These are phyloP conservation scores for Rhododendron molle DNA, from an alignment of 148 eudicot species.

Conservation along the genomic window DNA sequence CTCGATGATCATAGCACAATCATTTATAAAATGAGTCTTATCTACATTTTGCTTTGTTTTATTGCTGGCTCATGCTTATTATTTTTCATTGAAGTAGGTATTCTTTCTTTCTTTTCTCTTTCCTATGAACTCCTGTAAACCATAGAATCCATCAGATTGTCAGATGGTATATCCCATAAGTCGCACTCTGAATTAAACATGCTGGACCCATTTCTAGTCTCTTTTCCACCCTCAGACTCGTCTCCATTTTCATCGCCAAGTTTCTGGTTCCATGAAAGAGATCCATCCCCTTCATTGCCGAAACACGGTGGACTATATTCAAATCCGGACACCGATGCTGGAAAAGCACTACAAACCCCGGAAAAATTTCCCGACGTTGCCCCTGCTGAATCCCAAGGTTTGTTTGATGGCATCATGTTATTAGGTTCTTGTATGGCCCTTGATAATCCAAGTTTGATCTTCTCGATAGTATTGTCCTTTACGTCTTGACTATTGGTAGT, in stretches of 20 bases:
- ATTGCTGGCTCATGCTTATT: constrained; percentile 24
- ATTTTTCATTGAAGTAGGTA: constrained; percentile 15
- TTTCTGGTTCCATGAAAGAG: constrained; percentile 69
- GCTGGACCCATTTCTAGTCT: constrained; percentile 37
- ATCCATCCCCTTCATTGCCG: constrained; percentile 49
- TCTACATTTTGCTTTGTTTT: constrained; percentile 24
- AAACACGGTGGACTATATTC: constrained; percentile 42
- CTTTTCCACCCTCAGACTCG: constrained; percentile 43
- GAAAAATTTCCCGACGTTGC: constrained; percentile 21
- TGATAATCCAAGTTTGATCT: constrained; percentile 68
- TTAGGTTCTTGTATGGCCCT: constrained; percentile 75
- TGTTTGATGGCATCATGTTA: constrained; percentile 36
- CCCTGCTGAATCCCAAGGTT: constrained; percentile 56
- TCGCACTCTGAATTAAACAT: constrained; percentile 64
- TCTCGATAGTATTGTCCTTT: constrained; percentile 58
- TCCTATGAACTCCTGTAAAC: constrained; percentile 14
- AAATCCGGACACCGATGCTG: constrained; percentile 25
- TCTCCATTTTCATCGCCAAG: constrained; percentile 49
- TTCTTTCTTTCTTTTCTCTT: neutral
- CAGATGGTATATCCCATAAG: constrained; percentile 82
- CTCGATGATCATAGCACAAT: neutral
- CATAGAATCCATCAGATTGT: constrained; percentile 68
- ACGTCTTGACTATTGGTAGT: constrained; percentile 29
- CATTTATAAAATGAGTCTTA: constrained; percentile 19
- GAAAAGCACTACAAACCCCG: constrained; percentile 32